Base-by-base conservation (phyloP, 257 asterid genomes). In the Nicotiana tomentosiformis region DNA sequence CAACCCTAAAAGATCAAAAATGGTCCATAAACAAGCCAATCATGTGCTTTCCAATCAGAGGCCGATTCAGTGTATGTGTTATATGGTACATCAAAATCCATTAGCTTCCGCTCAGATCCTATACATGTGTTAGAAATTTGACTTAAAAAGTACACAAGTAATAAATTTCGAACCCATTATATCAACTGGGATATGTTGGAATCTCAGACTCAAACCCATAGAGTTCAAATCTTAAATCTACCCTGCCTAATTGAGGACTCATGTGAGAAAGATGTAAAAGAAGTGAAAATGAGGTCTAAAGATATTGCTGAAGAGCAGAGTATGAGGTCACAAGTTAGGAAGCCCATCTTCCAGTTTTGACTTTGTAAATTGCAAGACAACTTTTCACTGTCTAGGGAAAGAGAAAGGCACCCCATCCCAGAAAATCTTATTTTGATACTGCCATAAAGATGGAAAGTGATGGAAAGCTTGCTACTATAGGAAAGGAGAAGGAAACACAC, bases 321-420 rank as follows among this genome's bases (percentile, higher is more conserved):
- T 37, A 56, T 55, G 77, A 56, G 33, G 85, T 53, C 78, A 64
- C 64, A 58, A 58, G 80, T 82, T 55, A 43, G 56, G 81, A 77
- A 32, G 69, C 82, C 81, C 85, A 85, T 67, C 37, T 51, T 70
- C 62, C 30, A 14, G 58, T 26, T 60, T 78, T 84, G 78, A 81
- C 60, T 62, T 49, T 58, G 67, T 55, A 33, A n/a, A 20, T 30
- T 33, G 81, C 26, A 8, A 46, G 64, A 9, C 67, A 46, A 11
- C 46, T 55, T 20, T 29, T 81, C 83, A 55, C 20, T 39, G 80
- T 78, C 84, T 69, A 11, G 37, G 81, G 68, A 82, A 61, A 35
- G 81, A 80, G 77, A 80, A 10, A 18, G 37, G 57, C 32, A 46
- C 62, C 57, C 17, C 64, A 43, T 3, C 56, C 72, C 82, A 81